Evolutionary conservation across 2,329 filamentous ascomycete species (phyloP).

Genomic region (Phialophora tarda): DNA sequence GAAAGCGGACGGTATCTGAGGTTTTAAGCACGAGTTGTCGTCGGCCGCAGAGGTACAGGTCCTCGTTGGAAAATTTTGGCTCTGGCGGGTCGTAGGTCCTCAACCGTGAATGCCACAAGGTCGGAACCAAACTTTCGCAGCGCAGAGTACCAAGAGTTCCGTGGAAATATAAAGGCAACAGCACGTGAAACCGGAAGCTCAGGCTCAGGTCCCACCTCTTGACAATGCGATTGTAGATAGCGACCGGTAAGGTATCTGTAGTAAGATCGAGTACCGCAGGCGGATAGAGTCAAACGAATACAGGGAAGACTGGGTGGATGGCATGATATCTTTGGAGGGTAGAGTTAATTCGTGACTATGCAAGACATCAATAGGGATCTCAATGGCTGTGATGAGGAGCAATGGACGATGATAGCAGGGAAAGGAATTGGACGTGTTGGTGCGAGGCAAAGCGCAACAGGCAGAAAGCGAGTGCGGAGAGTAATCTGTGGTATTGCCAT

Average conservation of each 20-base stretch:
- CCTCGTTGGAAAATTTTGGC: background rate
- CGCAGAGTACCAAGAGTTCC: background rate
- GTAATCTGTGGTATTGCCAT: constrained; percentile 14
- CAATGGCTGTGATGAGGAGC: background rate
- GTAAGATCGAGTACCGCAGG: background rate
- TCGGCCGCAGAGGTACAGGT: background rate
- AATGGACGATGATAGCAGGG: background rate
- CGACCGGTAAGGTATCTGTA: background rate
- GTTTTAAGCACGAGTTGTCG: background rate
- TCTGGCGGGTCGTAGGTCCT: background rate
- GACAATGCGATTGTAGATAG: background rate
- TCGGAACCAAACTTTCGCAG: background rate
- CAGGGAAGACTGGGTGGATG: background rate
- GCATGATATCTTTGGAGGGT: background rate
- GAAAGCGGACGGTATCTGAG: background rate
- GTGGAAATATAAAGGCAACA: background rate
- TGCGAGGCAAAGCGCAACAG: constrained; percentile 11
- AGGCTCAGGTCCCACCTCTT: background rate
- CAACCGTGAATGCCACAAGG: background rate
- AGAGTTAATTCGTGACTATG: background rate
- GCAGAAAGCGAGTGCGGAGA: constrained; percentile 14
- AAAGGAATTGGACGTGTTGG: background rate
- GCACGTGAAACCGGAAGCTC: background rate
- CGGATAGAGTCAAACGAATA: background rate
- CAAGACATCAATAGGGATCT: background rate